These are phyloP conservation scores for Sphenostylis stenocarpa DNA, from an alignment of 306 rosid genomes.

Conservation along the genomic window DNA sequence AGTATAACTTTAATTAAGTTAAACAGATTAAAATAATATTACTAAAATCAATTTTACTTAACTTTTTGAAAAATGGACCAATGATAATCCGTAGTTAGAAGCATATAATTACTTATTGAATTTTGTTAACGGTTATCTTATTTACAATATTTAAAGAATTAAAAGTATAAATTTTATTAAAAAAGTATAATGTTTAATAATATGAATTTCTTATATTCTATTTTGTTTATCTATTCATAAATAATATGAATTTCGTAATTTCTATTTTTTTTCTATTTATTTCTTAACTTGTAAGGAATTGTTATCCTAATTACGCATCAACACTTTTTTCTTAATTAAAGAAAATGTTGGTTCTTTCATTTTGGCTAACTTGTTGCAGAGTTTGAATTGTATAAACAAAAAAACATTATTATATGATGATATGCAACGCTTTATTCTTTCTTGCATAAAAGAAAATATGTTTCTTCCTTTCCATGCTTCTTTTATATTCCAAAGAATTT, in stretches of 20 bases:
- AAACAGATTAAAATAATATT: background rate
- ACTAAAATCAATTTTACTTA: background rate
- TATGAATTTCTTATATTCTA: background rate
- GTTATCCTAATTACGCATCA: background rate
- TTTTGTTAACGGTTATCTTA: background rate
- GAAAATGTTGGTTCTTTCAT: background rate
- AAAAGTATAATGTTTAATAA: no score
- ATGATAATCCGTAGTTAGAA: no score
- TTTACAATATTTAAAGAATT: background rate
- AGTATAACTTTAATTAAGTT: background rate
- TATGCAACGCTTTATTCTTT: constrained; percentile 40
- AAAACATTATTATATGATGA: background rate
- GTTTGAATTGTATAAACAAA: background rate
- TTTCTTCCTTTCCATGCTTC: constrained; percentile 16
- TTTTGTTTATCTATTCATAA: no score
- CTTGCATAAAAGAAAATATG: constrained; percentile 26
- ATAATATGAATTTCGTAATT: no score
- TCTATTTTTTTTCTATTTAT: background rate
- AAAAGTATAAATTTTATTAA: no score
- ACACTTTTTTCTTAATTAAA: background rate
- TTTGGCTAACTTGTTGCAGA: background rate
- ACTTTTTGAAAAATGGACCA: background rate
- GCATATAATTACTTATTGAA: background rate
- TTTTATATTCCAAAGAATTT: constrained; percentile 23
- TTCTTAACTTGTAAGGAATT: background rate